phyloP scores from a whole-genome alignment of 495 filamentous ascomycete species.

The Xylaria acuta region DNA sequence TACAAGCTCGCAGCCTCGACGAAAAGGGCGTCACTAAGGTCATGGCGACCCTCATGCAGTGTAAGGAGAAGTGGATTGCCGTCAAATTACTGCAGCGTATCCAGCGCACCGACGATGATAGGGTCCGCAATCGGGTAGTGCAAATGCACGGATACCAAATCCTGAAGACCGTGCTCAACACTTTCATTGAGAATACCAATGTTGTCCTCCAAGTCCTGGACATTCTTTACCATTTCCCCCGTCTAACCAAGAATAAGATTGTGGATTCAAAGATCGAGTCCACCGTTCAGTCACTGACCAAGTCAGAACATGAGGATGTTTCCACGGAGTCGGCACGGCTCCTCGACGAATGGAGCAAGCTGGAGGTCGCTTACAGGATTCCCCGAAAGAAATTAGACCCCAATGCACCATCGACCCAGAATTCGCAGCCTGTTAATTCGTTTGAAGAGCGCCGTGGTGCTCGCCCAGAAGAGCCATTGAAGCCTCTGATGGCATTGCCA shows the following conservation, averaged over 20 bases:
- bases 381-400: constrained; percentile 71
- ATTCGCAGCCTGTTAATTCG: constrained; percentile 53
- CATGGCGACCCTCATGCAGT: constrained; percentile 98
- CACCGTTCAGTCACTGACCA: constrained; percentile 73
- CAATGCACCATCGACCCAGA: constrained; percentile 40
- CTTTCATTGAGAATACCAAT: constrained; percentile 87
- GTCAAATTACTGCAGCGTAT: constrained; percentile 93
- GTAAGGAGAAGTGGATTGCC: constrained; percentile 99
- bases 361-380: constrained; percentile 94
- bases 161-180: constrained; percentile 80
- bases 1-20: constrained; percentile 81
- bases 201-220: constrained; percentile 88
- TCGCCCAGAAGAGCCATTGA: constrained; percentile 60
- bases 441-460: constrained; percentile 71
- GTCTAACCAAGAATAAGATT: constrained; percentile 96
- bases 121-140: constrained; percentile 85
- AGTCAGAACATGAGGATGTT: constrained; percentile 75
- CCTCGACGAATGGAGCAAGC: constrained; percentile 83
- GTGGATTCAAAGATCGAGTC: constrained; percentile 94
- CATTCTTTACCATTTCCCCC: constrained; percentile 86
- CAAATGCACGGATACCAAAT: constrained; percentile 98
- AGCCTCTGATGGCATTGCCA: constrained; percentile 46
- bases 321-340: constrained; percentile 71
- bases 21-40: constrained; percentile 94
- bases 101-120: constrained; percentile 87